A percentile compares a stretch with the other conserved stretches of the same genome.
These are phyloP conservation scores for Neoboletus magnificus DNA, from an alignment of 768 basidiomycete genomes.

Conservation along the genomic window DNA sequence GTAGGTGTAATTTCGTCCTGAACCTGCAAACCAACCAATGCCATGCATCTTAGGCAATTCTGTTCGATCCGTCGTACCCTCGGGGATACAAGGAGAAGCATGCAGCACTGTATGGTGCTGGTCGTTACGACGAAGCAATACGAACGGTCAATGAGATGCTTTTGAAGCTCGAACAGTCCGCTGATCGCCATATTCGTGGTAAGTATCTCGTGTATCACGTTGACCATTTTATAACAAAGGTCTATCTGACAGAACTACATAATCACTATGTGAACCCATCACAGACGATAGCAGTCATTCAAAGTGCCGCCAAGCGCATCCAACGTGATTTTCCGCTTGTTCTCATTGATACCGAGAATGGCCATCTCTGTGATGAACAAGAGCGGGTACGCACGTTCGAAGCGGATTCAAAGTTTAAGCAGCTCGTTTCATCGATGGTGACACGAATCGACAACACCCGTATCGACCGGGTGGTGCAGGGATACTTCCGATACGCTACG, in stretches of 20 bases:
- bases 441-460: background rate
- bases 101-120: conserved; percentile 11
- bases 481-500: conserved; percentile 19
- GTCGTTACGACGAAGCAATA: conserved; percentile 18
- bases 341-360: conserved; percentile 15
- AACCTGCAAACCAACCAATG: background rate
- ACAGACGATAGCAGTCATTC: conserved; percentile 2
- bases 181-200: conserved; percentile 1
- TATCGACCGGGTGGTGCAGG: conserved; percentile 3
- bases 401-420: conserved; percentile 5
- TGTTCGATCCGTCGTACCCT: conserved; percentile 8
- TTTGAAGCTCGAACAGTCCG: background rate
- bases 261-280: conserved; percentile 5
- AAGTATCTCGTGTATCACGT: background rate
- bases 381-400: conserved; percentile 8
- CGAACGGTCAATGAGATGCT: conserved; percentile 5
- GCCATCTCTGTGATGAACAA: conserved; percentile 12
- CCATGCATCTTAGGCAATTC: conserved; percentile 7
- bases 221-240: background rate
- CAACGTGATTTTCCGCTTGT: conserved; percentile 9
- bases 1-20: conserved; percentile 3
- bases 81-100: conserved; percentile 10
- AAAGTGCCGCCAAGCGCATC: background rate
- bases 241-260: background rate
- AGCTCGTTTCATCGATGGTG: conserved; percentile 16